Evolutionary conservation across 2,329 filamentous ascomycete species (phyloP).

Genomic region (Akanthomyces dipterigenus): DNA sequence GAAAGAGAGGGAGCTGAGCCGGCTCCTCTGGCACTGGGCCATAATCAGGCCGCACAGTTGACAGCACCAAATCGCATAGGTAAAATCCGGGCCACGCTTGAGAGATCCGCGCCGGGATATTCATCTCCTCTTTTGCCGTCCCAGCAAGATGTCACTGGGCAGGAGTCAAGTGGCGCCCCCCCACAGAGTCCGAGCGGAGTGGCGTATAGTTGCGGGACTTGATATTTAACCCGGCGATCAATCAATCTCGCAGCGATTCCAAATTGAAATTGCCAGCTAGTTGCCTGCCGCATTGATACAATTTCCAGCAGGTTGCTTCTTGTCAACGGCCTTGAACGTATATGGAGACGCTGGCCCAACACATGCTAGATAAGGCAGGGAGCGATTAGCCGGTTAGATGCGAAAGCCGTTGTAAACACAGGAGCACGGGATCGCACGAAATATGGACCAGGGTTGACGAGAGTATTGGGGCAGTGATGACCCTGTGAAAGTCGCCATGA

Average conservation of each 20-base stretch:
- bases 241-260: constrained; percentile 8
- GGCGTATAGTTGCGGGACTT: constrained; percentile 4
- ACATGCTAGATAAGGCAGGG: background rate
- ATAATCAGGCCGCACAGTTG: background rate
- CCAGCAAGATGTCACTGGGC: background rate
- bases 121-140: background rate
- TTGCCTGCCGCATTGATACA: background rate
- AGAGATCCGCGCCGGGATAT: background rate
- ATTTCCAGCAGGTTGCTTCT: background rate
- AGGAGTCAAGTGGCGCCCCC: background rate
- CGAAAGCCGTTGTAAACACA: background rate
- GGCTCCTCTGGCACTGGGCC: background rate
- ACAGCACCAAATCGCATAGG: background rate
- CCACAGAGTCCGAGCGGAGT: constrained; percentile 9
- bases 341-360: background rate
- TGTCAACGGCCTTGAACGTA: background rate
- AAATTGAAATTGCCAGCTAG: background rate
- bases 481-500: background rate
- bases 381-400: background rate
- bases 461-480: background rate
- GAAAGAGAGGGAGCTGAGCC: background rate
- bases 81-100: background rate
- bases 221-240: constrained; percentile 3
- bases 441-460: background rate
- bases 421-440: background rate